phyloP scores from a whole-genome alignment of 2,329 filamentous ascomycete genomes.

The Tolypocladium tropicale region DNA sequence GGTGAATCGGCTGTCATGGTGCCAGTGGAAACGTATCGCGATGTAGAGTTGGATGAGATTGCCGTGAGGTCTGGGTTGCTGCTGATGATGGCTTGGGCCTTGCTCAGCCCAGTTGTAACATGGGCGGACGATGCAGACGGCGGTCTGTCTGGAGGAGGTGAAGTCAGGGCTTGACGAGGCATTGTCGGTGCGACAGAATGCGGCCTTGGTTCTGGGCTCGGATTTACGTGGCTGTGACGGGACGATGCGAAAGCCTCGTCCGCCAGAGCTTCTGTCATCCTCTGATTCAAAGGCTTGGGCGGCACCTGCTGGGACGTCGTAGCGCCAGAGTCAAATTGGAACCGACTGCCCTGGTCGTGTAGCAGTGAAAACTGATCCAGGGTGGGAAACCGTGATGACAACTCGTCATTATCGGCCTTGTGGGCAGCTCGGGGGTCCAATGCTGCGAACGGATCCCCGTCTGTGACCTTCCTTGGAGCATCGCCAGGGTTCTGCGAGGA shows the following conservation, averaged over 20 bases:
- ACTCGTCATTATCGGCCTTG: constrained; percentile 56
- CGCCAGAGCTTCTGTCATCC: constrained; percentile 65
- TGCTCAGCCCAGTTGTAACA: constrained; percentile 46
- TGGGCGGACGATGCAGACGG: constrained; percentile 28
- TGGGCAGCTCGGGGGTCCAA: constrained; percentile 55
- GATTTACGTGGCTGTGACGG: constrained; percentile 9
- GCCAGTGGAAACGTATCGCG: constrained; percentile 47
- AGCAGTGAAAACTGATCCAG: constrained; percentile 88
- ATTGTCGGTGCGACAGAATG: constrained; percentile 19
- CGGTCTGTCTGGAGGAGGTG: constrained; percentile 16
- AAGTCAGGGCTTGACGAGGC: constrained; percentile 10
- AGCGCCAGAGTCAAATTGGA: constrained; percentile 63
- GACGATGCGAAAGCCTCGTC: constrained; percentile 69
- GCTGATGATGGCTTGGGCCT: constrained; percentile 46
- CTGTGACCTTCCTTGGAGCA: constrained; percentile 52
- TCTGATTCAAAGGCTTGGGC: constrained; percentile 43
- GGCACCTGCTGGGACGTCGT: constrained; percentile 38
- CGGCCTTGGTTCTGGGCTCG: constrained; percentile 13
- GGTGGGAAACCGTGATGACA: constrained; percentile 78
- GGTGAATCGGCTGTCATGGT: constrained; percentile 65
- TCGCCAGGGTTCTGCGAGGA: constrained; percentile 44
- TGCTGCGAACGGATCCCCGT: constrained; percentile 80
- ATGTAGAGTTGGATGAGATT: constrained; percentile 35
- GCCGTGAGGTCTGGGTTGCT: constrained; percentile 52
- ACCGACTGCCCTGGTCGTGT: constrained; percentile 74